phyloP scores from a whole-genome alignment of 1,284 basidiomycete genomes.

The Cutaneotrichosporon sp. region DNA sequence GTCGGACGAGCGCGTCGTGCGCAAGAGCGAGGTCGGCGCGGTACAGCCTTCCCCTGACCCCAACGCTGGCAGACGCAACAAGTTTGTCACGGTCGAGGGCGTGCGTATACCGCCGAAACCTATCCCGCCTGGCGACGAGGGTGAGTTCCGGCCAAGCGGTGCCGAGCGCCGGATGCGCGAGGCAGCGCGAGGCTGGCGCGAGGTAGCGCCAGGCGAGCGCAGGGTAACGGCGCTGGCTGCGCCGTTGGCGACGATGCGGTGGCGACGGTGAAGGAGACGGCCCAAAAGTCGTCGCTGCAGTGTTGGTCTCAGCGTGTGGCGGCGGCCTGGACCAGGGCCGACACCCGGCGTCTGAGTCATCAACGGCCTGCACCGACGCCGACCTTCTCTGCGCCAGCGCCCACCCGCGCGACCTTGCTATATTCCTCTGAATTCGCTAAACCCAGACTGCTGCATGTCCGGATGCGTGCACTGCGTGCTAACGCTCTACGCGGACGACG shows the following conservation, averaged over 20 bases:
- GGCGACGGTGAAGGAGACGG: too few relatives aligned
- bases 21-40: background rate
- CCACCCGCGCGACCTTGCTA: background rate
- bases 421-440: background rate
- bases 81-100: constrained; percentile 28
- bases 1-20: background rate
- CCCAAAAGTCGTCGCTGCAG: too few relatives aligned
- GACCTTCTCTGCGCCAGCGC: background rate
- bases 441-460: constrained; percentile 81
- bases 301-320: too few relatives aligned
- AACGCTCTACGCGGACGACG: constrained; percentile 73
- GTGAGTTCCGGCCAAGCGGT: constrained; percentile 28
- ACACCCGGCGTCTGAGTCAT: too few relatives aligned
- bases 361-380: too few relatives aligned
- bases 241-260: too few relatives aligned
- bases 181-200: too few relatives aligned
- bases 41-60: background rate
- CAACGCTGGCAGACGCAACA: constrained; percentile 13
- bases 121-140: constrained; percentile 37
- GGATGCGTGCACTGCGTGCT: constrained; percentile 84
- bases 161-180: too few relatives aligned
- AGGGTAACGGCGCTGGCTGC: too few relatives aligned
- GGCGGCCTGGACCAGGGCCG: too few relatives aligned
- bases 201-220: too few relatives aligned
- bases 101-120: constrained; percentile 37